phyloP scores from a whole-genome alignment of 106 monocot species.

The Apostasia ramifera region DNA sequence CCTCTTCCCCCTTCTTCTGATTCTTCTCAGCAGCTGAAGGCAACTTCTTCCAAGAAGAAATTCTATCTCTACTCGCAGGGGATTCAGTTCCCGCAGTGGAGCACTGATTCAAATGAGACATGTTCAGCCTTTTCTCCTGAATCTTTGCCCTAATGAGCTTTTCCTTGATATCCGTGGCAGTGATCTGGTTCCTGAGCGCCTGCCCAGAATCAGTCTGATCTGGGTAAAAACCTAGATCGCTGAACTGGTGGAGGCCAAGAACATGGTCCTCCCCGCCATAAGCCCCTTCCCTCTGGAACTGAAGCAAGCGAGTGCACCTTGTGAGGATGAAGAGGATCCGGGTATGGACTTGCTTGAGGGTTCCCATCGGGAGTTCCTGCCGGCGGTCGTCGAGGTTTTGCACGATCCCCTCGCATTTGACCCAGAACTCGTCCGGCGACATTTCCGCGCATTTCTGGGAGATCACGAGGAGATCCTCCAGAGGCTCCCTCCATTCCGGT shows the following conservation, averaged over 20 bases:
- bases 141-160: slow-evolving; percentile 39
- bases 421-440: slow-evolving; percentile 70
- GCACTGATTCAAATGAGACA: slow-evolving; percentile 18
- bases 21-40: slow-evolving; percentile 77
- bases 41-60: slow-evolving; percentile 96
- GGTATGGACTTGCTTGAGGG: slow-evolving; percentile 81
- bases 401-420: slow-evolving; percentile 76
- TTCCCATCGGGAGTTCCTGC: slow-evolving; percentile 69
- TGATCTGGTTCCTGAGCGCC: slow-evolving; percentile 31
- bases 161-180: slow-evolving; percentile 46
- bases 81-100: slow-evolving; percentile 23
- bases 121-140: slow-evolving; percentile 32
- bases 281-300: slow-evolving; percentile 70
- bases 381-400: slow-evolving; percentile 80
- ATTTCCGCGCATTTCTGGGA: slow-evolving; percentile 75
- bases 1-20: slow-evolving; percentile 26
- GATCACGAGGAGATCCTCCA: slow-evolving; percentile 74
- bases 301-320: slow-evolving; percentile 77
- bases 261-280: slow-evolving; percentile 39
- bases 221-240: slow-evolving; percentile 86
- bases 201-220: slow-evolving; percentile 22
- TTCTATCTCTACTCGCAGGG: slow-evolving; percentile 46
- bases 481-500: slow-evolving; percentile 43
- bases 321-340: slow-evolving; percentile 91
- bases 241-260: slow-evolving; percentile 76